Evolutionary conservation across 768 basidiomycete genomes (phyloP), one percentile per base, ranked within the genome.

Genomic region (Hydnum rufescens): DNA sequence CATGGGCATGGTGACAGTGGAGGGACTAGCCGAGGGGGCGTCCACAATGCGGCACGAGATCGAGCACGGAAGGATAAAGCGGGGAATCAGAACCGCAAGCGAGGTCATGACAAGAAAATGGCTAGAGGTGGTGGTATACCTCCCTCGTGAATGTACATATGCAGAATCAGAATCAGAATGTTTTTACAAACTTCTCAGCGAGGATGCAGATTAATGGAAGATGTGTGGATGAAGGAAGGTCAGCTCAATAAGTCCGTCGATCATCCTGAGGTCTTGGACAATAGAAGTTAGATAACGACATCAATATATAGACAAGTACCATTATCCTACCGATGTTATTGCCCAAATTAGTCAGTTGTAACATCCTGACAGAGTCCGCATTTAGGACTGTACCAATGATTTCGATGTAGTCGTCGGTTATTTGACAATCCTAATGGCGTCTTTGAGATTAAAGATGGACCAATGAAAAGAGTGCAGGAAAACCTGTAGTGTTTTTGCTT

Each of bases 101-200:
- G 83, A 51, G 90, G 86, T 0, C 82, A 86, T 60, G 90, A 90
- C 64, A 83, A 78, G 66, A 95, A 95, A 69, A 78, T 92, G 82
- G 72, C 75, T 5, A 73, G 70, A 54, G 75, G 68, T 53, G 82
- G 76, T 6, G 70, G n/a, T n/a, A n/a, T n/a, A n/a, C n/a, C n/a
- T n/a, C n/a, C n/a, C n/a, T n/a, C n/a, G n/a, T n/a, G n/a, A n/a
- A n/a, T n/a, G n/a, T n/a, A n/a, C n/a, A n/a, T n/a, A n/a, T n/a
- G n/a, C n/a, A n/a, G n/a, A n/a, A n/a, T n/a, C n/a, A n/a, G n/a
- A n/a, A n/a, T n/a, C n/a, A n/a, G n/a, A n/a, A n/a, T n/a, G n/a
- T n/a, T n/a, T n/a, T n/a, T n/a, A n/a, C n/a, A n/a, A n/a, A n/a
- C n/a, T n/a, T n/a, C n/a, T n/a, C n/a, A n/a, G n/a, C n/a, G n/a